Percentiles rank a stretch among this genome's conserved stretches.
phyloP scores from a whole-genome alignment of 179 eudicot species.

The Carnegiea gigantea region DNA sequence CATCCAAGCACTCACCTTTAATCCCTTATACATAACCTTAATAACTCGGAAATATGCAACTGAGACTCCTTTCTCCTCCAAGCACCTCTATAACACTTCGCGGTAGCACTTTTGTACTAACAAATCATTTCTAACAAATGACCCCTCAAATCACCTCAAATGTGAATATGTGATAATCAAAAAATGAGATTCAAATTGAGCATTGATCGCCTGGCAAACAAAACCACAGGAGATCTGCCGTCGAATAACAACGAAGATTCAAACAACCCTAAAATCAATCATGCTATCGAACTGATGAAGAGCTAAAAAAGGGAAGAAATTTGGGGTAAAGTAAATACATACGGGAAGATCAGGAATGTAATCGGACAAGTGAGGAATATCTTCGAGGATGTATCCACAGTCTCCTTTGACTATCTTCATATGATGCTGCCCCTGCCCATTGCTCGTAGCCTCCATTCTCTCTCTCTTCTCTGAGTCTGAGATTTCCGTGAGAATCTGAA shows the following conservation, averaged over 20 bases:
- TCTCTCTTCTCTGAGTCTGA: not conserved
- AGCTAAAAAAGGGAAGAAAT: not conserved
- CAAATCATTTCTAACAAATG: not conserved
- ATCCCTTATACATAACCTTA: too few relatives aligned
- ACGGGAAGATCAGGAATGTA: constrained; percentile 57
- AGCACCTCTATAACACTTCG: too few relatives aligned
- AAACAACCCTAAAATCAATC: not conserved
- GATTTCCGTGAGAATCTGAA: not conserved
- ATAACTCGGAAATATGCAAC: too few relatives aligned
- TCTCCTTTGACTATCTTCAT: constrained; percentile 49
- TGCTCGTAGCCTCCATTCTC: constrained; percentile 19
- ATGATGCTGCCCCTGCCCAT: constrained; percentile 4
- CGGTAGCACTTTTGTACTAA: not conserved
- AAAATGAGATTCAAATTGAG: not conserved
- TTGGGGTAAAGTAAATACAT: constrained; percentile 9
- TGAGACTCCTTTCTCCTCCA: too few relatives aligned
- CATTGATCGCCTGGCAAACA: not conserved
- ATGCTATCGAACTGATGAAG: not conserved
- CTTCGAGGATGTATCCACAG: constrained; percentile 54
- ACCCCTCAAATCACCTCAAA: constrained; percentile 1
- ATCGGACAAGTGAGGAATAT: constrained; percentile 66
- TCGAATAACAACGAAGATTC: not conserved
- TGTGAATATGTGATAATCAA: not conserved
- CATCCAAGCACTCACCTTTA: too few relatives aligned
- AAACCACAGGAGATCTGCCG: not conserved